Percentiles rank a stretch among this genome's conserved stretches.
phyloP scores from a whole-genome alignment of 768 basidiomycete genomes.

The Pleurotus tuber-regium region DNA sequence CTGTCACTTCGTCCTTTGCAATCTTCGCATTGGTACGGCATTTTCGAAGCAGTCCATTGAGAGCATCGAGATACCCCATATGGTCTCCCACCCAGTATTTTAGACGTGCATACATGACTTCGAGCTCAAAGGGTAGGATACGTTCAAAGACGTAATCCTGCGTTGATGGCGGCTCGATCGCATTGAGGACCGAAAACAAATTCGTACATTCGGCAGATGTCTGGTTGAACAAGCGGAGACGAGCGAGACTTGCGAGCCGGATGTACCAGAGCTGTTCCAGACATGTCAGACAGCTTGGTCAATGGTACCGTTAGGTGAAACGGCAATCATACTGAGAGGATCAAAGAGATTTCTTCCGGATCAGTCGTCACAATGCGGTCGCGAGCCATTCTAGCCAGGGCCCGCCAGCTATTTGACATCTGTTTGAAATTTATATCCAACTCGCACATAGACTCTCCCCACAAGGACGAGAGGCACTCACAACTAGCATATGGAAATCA shows the following conservation, averaged over 20 bases:
- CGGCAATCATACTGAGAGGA: conserved; percentile 58
- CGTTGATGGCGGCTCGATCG: conserved; percentile 49
- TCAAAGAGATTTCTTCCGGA: conserved; percentile 61
- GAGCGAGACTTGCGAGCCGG: conserved; percentile 73
- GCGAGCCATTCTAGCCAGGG: conserved; percentile 80
- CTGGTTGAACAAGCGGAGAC: conserved; percentile 83
- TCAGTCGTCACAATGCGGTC: conserved; percentile 71
- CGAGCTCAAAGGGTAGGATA: conserved; percentile 57
- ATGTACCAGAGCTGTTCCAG: conserved; percentile 73
- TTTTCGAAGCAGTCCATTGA: conserved; percentile 57
- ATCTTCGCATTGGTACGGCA: conserved; percentile 54
- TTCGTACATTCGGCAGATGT: conserved; percentile 83
- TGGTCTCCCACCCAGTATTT: conserved; percentile 83
- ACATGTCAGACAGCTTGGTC: neutral
- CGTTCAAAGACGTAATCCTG: conserved; percentile 60
- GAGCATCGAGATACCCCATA: conserved; percentile 76
- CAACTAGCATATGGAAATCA: conserved; percentile 79
- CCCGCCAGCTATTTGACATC: conserved; percentile 90
- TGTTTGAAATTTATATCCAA: conserved; percentile 22
- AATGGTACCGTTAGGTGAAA: neutral
- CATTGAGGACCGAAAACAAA: conserved; percentile 68
- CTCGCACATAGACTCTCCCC: conserved; percentile 10
- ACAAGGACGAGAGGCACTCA: conserved; percentile 38
- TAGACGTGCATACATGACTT: conserved; percentile 70
- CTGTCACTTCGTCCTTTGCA: conserved; percentile 32